Evolutionary conservation across 176 grass and related monocot species (phyloP), one percentile per base, ranked within the genome.

Genomic region (Oryza meridionalis): DNA sequence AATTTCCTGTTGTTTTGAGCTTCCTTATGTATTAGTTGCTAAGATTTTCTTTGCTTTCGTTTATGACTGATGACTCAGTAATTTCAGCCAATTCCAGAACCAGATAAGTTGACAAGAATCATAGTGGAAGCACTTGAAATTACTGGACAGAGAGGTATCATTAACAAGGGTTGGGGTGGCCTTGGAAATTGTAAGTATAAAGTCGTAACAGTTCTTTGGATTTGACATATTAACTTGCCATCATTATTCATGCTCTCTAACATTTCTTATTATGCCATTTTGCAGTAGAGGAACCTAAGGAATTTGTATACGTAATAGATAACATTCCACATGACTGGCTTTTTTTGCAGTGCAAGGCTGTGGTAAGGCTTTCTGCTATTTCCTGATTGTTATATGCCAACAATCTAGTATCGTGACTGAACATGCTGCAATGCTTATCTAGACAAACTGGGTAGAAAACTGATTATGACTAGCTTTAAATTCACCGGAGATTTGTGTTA

Each of bases 281-380:
- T 75, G 19, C 84, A 96, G 94, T 96, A 88, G 82, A 82, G 77
- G 84, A 91, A 82, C 67, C 73, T 0, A 93, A 91, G 74, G 88
- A 96, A 43, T 87, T 64, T 85, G 88, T 96, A 12, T 93, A 93
- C 61, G 68, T 96, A 76, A 53, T 96, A 78, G 94, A 93, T 62
- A 96, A 93, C 70, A 74, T 93, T 81, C 91, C 94, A 66, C 94
- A 96, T 77, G 94, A 96, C 63, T 96, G 90, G 94, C 91, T 96
- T 12, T 96, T 96, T 85, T 81, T 93, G 77, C 94, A 96, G 58
- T 96, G 91, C 69, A 96, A 96, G 72, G 94, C 91, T 84, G 94
- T 93, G 94, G 94, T 96, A 89, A 81, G 88, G 15, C 12, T 4
- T 86, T 5, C 45, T 2, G 4, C 47, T 70, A 33, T 77, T 69